These are phyloP conservation scores for Alternaria sp. DNA, from an alignment of 2,329 filamentous ascomycete species.

Conservation along the genomic window DNA sequence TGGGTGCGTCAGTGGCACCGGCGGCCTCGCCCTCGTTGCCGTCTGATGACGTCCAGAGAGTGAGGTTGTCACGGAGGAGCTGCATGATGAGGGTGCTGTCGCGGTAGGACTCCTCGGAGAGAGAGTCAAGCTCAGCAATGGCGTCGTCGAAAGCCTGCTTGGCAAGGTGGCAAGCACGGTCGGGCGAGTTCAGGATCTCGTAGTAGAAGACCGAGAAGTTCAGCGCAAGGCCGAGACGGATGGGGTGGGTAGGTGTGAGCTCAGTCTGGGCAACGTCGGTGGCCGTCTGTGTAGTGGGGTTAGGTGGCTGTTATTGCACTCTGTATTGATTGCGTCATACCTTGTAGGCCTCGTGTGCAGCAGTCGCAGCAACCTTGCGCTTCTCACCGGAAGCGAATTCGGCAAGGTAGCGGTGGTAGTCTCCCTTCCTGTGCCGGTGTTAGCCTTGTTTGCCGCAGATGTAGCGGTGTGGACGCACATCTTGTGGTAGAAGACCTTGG, in stretches of 20 bases:
- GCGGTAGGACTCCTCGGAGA: constrained; percentile 97
- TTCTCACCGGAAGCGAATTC: constrained; percentile 94
- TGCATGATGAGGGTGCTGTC: constrained; percentile 99
- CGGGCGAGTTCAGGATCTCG: constrained; percentile 97
- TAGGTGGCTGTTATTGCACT: constrained; percentile 24
- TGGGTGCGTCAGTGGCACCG: constrained; percentile 64
- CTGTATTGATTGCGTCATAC: constrained; percentile 61
- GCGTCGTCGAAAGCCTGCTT: constrained; percentile 99
- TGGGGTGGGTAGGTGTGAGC: constrained; percentile 95
- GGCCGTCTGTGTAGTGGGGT: constrained; percentile 71
- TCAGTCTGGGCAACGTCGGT: constrained; percentile 98
- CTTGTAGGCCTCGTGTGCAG: constrained; percentile 97
- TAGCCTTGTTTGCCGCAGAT: constrained; percentile 20
- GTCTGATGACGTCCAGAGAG: constrained; percentile 96
- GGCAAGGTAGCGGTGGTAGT: constrained; percentile 94
- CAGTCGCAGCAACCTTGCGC: constrained; percentile 86
- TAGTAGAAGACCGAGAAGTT: constrained; percentile 99
- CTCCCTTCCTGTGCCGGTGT: constrained; percentile 77
- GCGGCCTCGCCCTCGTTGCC: constrained; percentile 78
- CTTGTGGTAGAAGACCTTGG: constrained; percentile 99
- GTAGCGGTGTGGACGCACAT: constrained; percentile 71
- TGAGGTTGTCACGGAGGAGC: constrained; percentile 96
- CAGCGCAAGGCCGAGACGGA: constrained; percentile 94
- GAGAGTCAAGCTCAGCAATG: constrained; percentile 96
- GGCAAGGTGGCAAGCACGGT: constrained; percentile 96